Base-by-base conservation (phyloP, 2,329 filamentous ascomycete genomes). In the Trichocomaceae sp. region DNA sequence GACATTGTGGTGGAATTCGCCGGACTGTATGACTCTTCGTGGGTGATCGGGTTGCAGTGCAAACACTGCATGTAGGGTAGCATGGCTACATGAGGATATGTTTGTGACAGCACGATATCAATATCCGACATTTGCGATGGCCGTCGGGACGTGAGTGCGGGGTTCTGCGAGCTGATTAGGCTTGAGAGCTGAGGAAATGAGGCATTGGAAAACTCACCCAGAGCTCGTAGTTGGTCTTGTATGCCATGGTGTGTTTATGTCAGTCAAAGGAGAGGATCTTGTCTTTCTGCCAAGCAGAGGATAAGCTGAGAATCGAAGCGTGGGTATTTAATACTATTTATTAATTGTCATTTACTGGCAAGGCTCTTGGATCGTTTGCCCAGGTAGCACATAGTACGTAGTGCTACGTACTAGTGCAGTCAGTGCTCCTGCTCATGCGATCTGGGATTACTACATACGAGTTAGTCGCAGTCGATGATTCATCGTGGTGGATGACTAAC, bases 211-310 rank as follows among this genome's bases (percentile, higher is more conserved):
- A 37, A 68, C 69, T 60, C 60, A 71, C 69, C 51, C 71, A 69
- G 49, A 69, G 63, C 56, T 72, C 67, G 55, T 70, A 72, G 64
- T 72, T 72, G 60, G 64, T 67, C 50, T 69, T 71, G 66, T 72
- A 72, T 45, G 60, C 61, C 66, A 70, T 72, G 42, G 42, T 67
- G 58, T 19, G 23, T 26, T 26, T 12, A 5, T 31, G 19, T 33
- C 41, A 26, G 33, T 12, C 12, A 5, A 41, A 19, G 15, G 23
- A 20, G n/a, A 19, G n/a, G 8, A 2, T 41, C 17, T 42, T 17
- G 9, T 42, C n/a, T 19, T 12, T 17, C 19, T 42, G 39, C 5
- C 9, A 13, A 10, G 17, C 19, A 22, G 39, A 42, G 19, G 17
- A 19, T 35, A 15, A n/a, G 3, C 15, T 41, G 39, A 19, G 39